Percentiles rank a stretch among this genome's conserved stretches.
phyloP scores from a whole-genome alignment of 495 filamentous ascomycete genomes.

The Letharia lupina region DNA sequence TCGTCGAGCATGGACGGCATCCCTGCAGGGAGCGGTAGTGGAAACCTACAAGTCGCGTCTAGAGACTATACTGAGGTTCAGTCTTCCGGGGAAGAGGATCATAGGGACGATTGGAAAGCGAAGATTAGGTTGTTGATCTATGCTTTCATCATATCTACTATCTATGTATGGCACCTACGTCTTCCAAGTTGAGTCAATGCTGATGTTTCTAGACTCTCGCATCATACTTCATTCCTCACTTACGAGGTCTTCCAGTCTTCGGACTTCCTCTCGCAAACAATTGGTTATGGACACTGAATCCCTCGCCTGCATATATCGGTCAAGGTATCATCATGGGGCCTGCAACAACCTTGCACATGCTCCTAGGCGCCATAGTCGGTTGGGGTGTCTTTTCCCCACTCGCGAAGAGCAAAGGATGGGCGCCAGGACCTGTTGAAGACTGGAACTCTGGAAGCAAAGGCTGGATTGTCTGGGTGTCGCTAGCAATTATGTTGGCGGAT shows the following conservation, averaged over 20 bases:
- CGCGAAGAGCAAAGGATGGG: constrained; percentile 80
- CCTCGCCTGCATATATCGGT: constrained; percentile 87
- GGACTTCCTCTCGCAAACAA: constrained; percentile 61
- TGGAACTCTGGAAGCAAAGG: constrained; percentile 91
- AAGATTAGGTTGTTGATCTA: constrained; percentile 52
- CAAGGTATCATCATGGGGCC: constrained; percentile 76
- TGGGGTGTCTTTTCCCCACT: constrained; percentile 89
- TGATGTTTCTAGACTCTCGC: constrained; percentile 56
- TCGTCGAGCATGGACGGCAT: constrained; percentile 18
- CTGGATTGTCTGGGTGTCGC: constrained; percentile 94
- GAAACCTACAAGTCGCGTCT: constrained; percentile 8
- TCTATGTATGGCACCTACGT: constrained; percentile 37
- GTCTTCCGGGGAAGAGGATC: constrained; percentile 30
- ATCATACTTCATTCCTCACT: constrained; percentile 82
- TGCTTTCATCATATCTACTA: constrained; percentile 49
- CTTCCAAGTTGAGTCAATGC: not conserved
- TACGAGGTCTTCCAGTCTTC: constrained; percentile 79
- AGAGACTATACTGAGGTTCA: constrained; percentile 7
- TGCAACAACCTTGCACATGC: constrained; percentile 89
- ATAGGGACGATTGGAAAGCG: constrained; percentile 50
- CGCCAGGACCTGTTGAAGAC: constrained; percentile 72
- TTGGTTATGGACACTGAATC: constrained; percentile 96
- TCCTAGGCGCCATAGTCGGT: constrained; percentile 79
- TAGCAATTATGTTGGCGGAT: constrained; percentile 96
- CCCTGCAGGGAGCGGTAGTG: constrained; percentile 13